A percentile compares a stretch with the other conserved stretches of the same genome.
Evolutionary conservation across 164 flowering plant genomes (phyloP).

Genomic region (Paratinospora sagittata): DNA sequence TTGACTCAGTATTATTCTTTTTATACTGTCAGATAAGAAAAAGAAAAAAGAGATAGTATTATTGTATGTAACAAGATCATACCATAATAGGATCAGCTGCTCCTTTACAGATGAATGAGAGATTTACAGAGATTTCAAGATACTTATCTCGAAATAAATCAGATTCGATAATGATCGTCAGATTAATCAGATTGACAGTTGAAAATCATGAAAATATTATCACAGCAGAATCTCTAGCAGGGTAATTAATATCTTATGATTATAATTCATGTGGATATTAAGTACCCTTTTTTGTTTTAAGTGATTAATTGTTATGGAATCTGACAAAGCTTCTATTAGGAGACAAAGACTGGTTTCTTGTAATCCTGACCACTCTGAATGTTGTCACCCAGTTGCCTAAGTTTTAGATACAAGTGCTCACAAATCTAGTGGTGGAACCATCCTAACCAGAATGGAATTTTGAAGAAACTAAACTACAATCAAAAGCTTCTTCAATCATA

Average conservation of each 20-base stretch:
- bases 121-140: background rate
- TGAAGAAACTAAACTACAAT: too few species aligned
- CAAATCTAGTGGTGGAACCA: background rate
- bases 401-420: background rate
- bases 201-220: background rate
- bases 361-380: background rate
- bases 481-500: too few species aligned
- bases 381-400: background rate
- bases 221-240: background rate
- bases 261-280: background rate
- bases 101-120: background rate
- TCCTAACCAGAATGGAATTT: too few species aligned
- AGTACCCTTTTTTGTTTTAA: background rate
- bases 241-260: background rate
- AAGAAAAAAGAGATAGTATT: too few species aligned
- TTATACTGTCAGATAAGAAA: background rate
- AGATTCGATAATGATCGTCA: background rate
- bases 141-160: background rate
- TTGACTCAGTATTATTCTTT: background rate
- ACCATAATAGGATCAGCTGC: background rate
- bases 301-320: background rate
- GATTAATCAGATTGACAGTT: background rate
- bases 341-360: background rate
- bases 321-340: background rate
- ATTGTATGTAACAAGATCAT: background rate